Evolutionary conservation across 208 protist species (phyloP), one percentile per base, ranked within the genome.

Genomic region (Trypanosoma vivax): DNA sequence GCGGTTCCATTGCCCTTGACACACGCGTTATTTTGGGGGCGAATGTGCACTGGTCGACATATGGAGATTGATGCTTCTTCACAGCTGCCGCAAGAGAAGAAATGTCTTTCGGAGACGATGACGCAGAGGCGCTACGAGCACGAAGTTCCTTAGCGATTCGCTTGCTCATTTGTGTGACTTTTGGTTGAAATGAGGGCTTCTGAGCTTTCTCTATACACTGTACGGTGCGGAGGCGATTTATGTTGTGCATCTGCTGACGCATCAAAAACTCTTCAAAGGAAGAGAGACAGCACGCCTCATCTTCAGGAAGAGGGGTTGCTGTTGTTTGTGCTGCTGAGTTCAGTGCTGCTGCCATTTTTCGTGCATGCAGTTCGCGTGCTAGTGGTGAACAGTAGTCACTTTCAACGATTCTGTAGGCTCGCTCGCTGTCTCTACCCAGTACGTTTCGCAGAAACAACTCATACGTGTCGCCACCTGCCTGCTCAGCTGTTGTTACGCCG

Each of bases 241-340:
- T 49, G 34, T 79, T 64, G 60, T 89, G 70, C 16, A 56, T 74
- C 46, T 86, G 79, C 39, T 92, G 85, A 0, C 85, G 78, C 0
- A 76, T 51, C 13, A 89, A 69, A 71, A 92, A 92, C 37, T 87
- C 76, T 50, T 86, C 73, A 60, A 90, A 87, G 18, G 71, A 73
- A 11, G 70, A 65, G n/a, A n/a, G n/a, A n/a, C n/a, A n/a, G n/a
- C n/a, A n/a, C n/a, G n/a, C n/a, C n/a, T n/a, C n/a, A n/a, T n/a
- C n/a, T n/a, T n/a, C n/a, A n/a, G n/a, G n/a, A n/a, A n/a, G n/a
- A n/a, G n/a, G 21, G 24, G 5, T 28, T 38, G 33, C 43, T 38
- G 31, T 37, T 42, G 39, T 19, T 41, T 24, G 21, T 23, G 25
- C 11, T 18, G 23, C n/a, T 13, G 28, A 11, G 21, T 10, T 25